Base-by-base conservation (phyloP, 2,329 filamentous ascomycete genomes). In the Lachnellula hyalina region DNA sequence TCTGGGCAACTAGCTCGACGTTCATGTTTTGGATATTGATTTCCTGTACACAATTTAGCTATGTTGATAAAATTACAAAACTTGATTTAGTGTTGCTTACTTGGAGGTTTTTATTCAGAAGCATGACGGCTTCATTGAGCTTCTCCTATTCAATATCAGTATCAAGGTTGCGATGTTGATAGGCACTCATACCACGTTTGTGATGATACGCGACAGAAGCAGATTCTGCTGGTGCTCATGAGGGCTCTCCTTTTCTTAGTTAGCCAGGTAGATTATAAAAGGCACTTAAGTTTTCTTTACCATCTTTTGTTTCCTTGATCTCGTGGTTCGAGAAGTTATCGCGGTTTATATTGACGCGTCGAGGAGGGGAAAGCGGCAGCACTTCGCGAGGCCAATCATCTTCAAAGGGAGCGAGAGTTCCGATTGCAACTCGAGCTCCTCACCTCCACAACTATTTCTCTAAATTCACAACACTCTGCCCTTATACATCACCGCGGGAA, bases 21-120 rank as follows among this genome's bases (percentile, higher is more conserved):
- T 99, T 96, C 91, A 97, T 96, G 72, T 97, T 99, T 67, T 96
- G 89, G 53, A 96, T 86, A 68, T 97, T 97, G 79, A 97, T 96
- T 63, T 97, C 93, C 89, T 96, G 64, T 5, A 53, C 35, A 14
- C 5, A 1, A 36, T 46, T 46, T 41, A 45, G 12, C 3, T 47
- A 35, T 2, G 21, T 23, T 25, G 36, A 32, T 17, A 12, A 4
- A 12, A 5, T 17, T 15, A 12, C 8, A 25, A 44, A 11, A 44
- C 19, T 19, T 12, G 19, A 40, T 1, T 44, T 11, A 11, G 17
- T n/a, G 11, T 21, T 44, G n/a, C 70, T 44, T 72, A 92, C 90
- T 73, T 96, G 89, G 1, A 99, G 84, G 49, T 84, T 89, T 72
- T 90, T 96, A 74, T 97, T 99, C 80, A 97, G 83, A 50, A 93